A percentile compares a stretch with the other conserved stretches of the same genome.
phyloP scores from a whole-genome alignment of 768 basidiomycete genomes.

The Lactarius deliciosus region DNA sequence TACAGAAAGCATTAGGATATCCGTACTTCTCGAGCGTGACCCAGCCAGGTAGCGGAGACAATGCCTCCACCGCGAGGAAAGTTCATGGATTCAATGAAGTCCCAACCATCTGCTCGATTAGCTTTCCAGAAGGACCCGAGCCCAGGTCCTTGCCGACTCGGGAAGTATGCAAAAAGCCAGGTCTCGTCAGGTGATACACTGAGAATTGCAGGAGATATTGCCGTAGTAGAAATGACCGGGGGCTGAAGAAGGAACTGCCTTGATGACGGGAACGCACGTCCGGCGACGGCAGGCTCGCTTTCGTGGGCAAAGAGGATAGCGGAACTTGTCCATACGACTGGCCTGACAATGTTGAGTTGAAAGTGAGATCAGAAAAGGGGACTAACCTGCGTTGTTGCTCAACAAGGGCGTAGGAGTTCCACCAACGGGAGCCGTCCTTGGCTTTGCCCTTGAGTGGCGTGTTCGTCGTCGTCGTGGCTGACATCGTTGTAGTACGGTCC shows the following conservation, averaged over 20 bases:
- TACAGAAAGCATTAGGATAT: not conserved
- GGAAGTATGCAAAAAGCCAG: constrained; percentile 77
- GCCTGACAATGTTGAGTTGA: constrained; percentile 42
- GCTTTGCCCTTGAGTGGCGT: constrained; percentile 23
- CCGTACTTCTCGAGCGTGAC: constrained; percentile 56
- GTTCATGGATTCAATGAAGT: constrained; percentile 54
- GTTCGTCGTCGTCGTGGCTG: constrained; percentile 12
- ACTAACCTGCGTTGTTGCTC: constrained; percentile 18
- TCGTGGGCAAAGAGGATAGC: constrained; percentile 70
- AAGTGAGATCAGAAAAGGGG: not conserved
- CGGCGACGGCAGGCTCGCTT: constrained; percentile 56
- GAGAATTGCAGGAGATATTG: constrained; percentile 54
- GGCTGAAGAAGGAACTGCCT: constrained; percentile 60
- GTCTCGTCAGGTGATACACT: constrained; percentile 56
- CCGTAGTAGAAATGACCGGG: constrained; percentile 48
- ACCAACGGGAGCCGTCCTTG: constrained; percentile 25
- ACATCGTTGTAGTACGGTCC: constrained; percentile 12
- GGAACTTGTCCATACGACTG: constrained; percentile 67
- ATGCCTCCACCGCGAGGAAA: constrained; percentile 54
- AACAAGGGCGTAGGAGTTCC: constrained; percentile 23
- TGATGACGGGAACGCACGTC: constrained; percentile 67
- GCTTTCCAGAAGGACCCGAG: constrained; percentile 68
- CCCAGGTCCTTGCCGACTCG: constrained; percentile 55
- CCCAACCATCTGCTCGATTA: constrained; percentile 61
- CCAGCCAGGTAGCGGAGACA: constrained; percentile 64